A percentile compares a stretch with the other conserved stretches of the same genome.
These are phyloP conservation scores for Lasiodiplodia hormozganensis DNA, from an alignment of 2,329 filamentous ascomycete genomes.

Conservation along the genomic window DNA sequence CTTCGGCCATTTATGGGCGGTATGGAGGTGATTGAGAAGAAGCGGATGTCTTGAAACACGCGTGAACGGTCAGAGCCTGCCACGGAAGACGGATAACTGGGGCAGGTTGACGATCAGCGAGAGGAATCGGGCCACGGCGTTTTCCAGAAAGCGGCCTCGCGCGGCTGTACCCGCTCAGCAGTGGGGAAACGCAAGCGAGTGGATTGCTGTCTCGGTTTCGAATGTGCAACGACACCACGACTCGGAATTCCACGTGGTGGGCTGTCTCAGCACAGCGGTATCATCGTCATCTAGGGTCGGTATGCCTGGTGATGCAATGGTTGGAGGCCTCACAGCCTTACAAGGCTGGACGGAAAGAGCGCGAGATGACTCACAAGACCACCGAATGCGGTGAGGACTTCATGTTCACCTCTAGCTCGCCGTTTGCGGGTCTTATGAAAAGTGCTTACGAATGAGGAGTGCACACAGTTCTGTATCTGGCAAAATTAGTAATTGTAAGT, in stretches of 20 bases:
- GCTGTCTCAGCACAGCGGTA: constrained; percentile 4
- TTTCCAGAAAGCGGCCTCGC: constrained; percentile 22
- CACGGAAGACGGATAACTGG: constrained; percentile 10
- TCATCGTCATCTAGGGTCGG: constrained; percentile 7
- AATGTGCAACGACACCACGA: constrained; percentile 18
- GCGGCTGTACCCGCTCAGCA: constrained; percentile 11
- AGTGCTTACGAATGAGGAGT: not conserved
- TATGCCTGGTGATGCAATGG: constrained; percentile 22
- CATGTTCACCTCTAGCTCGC: not conserved
- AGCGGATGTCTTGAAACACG: constrained; percentile 26
- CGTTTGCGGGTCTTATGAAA: not conserved
- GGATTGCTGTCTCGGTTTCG: constrained; percentile 14
- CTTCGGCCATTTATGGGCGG: constrained; percentile 83
- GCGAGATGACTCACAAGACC: constrained; percentile 6
- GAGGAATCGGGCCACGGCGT: constrained; percentile 5
- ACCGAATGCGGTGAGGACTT: constrained; percentile 14
- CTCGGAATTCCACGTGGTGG: constrained; percentile 18
- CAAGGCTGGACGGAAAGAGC: constrained; percentile 3
- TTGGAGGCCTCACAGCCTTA: constrained; percentile 21
- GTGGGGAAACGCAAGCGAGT: constrained; percentile 24
- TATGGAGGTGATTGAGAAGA: constrained; percentile 41
- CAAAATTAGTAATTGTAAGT: constrained; percentile 1
- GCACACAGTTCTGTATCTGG: not conserved
- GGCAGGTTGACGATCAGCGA: constrained; percentile 11
- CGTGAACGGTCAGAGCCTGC: constrained; percentile 9